Percentiles rank a stretch among this genome's conserved stretches.
These are phyloP conservation scores for Myrmaecium sp. DNA, from an alignment of 2,329 filamentous ascomycete species.

Conservation along the genomic window DNA sequence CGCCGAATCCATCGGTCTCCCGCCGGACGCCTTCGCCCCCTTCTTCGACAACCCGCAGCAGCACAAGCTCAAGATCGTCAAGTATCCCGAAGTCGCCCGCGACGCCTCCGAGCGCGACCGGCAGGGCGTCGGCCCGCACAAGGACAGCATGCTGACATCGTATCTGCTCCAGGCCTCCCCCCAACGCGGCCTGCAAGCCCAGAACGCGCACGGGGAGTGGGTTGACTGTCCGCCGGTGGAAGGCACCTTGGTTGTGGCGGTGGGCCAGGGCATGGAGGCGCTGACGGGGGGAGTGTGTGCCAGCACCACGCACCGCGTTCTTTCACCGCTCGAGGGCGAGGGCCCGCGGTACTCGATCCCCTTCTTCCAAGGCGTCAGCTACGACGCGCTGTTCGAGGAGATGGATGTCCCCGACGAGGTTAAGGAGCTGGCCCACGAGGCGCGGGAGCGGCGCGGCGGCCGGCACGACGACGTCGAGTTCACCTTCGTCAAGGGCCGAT, in stretches of 20 bases:
- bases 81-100: slow-evolving; percentile 51
- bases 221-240: slow-evolving; percentile 63
- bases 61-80: slow-evolving; percentile 81
- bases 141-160: slow-evolving; percentile 68
- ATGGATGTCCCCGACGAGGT: slow-evolving; percentile 52
- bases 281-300: slow-evolving; percentile 70
- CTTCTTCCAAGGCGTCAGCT: slow-evolving; percentile 75
- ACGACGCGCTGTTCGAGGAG: slow-evolving; percentile 64
- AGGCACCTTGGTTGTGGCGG: slow-evolving; percentile 70
- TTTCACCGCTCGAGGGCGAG: slow-evolving; percentile 52
- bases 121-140: slow-evolving; percentile 58
- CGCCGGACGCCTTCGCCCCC: slow-evolving; percentile 50
- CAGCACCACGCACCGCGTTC: slow-evolving; percentile 64
- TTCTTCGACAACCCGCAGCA: slow-evolving; percentile 60
- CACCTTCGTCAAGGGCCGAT: slow-evolving; percentile 57
- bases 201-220: slow-evolving; percentile 64
- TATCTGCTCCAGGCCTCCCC: slow-evolving; percentile 65
- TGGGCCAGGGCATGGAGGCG: slow-evolving; percentile 76
- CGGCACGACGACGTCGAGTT: slow-evolving; percentile 67
- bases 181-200: slow-evolving; percentile 67
- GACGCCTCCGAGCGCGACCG: slow-evolving; percentile 27
- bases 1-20: slow-evolving; percentile 65
- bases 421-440: slow-evolving; percentile 40
- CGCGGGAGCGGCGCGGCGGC: slow-evolving; percentile 37
- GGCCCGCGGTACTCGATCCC: slow-evolving; percentile 66